Conservation (phyloP, 768 basidiomycete species). For the Guyanaporus albipodus region DNA sequence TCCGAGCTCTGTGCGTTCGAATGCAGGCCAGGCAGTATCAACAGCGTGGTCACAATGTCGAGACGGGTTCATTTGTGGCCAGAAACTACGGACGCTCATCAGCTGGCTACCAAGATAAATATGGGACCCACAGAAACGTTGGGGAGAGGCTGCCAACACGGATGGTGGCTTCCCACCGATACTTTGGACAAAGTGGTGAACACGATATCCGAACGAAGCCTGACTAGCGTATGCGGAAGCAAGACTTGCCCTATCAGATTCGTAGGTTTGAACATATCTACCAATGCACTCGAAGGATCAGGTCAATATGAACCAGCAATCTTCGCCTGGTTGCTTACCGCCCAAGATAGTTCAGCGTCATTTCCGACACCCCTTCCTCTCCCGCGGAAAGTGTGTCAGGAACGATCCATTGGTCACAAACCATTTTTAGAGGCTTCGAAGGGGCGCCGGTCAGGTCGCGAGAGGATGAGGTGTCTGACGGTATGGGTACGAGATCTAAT, state of each 20-base stretch:
- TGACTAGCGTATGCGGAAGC: conserved; percentile 30
- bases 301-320: neutral
- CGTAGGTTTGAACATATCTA: conserved; percentile 32
- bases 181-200: conserved; percentile 9
- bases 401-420: neutral
- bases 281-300: conserved; percentile 5
- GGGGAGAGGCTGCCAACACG: neutral
- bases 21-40: conserved; percentile 27
- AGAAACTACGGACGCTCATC: conserved; percentile 11
- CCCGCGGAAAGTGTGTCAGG: conserved; percentile 1
- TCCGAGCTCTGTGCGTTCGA: conserved; percentile 1
- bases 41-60: conserved; percentile 24
- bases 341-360: conserved; percentile 29
- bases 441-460: neutral
- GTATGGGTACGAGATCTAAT: neutral
- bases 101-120: neutral
- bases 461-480: neutral
- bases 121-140: conserved; percentile 17
- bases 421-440: neutral
- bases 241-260: conserved; percentile 30
- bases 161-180: neutral
- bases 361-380: conserved; percentile 27
- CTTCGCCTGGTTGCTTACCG: conserved; percentile 18
- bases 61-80: conserved; percentile 23
- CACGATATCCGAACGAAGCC: conserved; percentile 31